phyloP scores from a whole-genome alignment of 306 rosid species.

The Dryas drummondii region DNA sequence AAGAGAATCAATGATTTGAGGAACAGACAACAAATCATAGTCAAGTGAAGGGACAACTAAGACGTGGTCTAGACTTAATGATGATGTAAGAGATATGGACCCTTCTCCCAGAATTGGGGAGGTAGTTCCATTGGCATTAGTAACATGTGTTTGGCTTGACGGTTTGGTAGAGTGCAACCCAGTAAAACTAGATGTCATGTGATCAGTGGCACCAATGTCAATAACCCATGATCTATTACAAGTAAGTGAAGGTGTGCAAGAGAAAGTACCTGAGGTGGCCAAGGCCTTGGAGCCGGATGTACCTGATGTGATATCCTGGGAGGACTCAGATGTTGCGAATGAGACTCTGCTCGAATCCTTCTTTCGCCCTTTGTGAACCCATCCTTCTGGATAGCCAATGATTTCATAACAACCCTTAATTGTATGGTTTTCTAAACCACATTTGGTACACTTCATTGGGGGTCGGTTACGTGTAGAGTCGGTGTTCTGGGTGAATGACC shows the following conservation, averaged over 20 bases:
- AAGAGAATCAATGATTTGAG: constrained; percentile 4
- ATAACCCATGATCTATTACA: not conserved
- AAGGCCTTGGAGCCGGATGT: constrained; percentile 8
- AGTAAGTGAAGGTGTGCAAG: not conserved
- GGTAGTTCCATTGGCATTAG: not conserved
- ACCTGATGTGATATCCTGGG: not conserved
- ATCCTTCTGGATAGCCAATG: not conserved
- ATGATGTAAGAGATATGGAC: constrained; percentile 1
- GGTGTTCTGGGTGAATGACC: not conserved
- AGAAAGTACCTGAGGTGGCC: constrained; percentile 7
- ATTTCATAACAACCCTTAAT: not conserved
- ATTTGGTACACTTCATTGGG: too few species aligned
- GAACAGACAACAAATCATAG: not conserved
- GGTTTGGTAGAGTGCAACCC: not conserved
- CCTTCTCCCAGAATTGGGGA: not conserved
- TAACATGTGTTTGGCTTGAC: not conserved
- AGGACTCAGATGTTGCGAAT: not conserved
- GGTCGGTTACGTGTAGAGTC: too few species aligned
- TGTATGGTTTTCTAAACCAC: too few species aligned
- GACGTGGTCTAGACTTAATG: not conserved
- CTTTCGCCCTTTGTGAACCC: not conserved
- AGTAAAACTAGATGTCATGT: constrained; percentile 5
- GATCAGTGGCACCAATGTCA: not conserved
- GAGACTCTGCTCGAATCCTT: not conserved
- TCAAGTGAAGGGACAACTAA: not conserved